Conservation (phyloP, 2,329 filamentous ascomycete species). For the Metarhizium rileyi region DNA sequence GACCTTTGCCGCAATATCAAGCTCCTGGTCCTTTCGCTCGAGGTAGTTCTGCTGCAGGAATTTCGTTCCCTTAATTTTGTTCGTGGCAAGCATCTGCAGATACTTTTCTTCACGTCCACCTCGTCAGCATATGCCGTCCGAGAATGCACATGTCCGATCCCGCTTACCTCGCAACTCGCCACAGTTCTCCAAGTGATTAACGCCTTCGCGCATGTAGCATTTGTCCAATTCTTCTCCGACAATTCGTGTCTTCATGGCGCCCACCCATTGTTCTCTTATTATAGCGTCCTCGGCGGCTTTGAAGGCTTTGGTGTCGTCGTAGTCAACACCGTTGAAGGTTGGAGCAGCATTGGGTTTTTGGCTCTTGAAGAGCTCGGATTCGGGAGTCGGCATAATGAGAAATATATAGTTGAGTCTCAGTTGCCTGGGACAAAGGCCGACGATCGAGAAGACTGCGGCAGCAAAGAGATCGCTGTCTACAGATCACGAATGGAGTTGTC, state of each 20-base stretch:
- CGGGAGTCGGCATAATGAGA: slow-evolving; percentile 65
- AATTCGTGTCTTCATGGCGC: slow-evolving; percentile 78
- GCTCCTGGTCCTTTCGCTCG: slow-evolving; percentile 37
- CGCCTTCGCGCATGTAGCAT: slow-evolving; percentile 75
- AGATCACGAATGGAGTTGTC: neutral
- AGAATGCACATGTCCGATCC: neutral
- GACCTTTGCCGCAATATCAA: slow-evolving; percentile 28
- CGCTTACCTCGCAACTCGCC: slow-evolving; percentile 62
- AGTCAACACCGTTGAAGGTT: slow-evolving; percentile 81
- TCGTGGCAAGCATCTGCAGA: slow-evolving; percentile 64
- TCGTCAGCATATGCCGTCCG: slow-evolving; percentile 5
- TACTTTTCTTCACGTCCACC: slow-evolving; percentile 55
- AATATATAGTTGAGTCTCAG: slow-evolving; percentile 9
- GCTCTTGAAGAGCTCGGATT: slow-evolving; percentile 71
- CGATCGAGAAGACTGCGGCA: slow-evolving; percentile 6
- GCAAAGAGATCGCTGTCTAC: neutral
- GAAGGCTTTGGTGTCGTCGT: slow-evolving; percentile 69
- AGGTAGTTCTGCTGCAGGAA: slow-evolving; percentile 74
- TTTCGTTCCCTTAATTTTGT: slow-evolving; percentile 69
- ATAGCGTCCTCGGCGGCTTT: slow-evolving; percentile 78
- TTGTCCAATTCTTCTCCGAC: slow-evolving; percentile 76
- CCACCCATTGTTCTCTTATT: slow-evolving; percentile 80
- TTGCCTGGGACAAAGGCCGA: slow-evolving; percentile 1
- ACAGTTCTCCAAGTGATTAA: slow-evolving; percentile 85
- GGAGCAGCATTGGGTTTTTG: slow-evolving; percentile 75